Percentiles rank a stretch among this genome's conserved stretches.
These are phyloP conservation scores for Jatropha curcas DNA, from an alignment of 345 rosid species.

Conservation along the genomic window DNA sequence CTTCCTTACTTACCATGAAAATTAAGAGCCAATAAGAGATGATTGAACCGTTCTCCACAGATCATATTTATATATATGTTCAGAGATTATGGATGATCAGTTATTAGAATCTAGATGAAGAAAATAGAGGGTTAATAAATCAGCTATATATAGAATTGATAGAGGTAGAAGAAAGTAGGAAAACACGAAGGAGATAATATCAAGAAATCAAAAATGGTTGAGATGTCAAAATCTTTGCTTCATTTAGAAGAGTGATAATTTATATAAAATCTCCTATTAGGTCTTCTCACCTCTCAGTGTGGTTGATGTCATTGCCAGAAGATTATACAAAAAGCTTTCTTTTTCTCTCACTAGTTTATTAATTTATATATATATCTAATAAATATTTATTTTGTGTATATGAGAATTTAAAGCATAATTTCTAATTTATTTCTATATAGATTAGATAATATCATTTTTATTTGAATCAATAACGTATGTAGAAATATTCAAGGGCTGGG, in stretches of 20 bases:
- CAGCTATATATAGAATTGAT: background rate
- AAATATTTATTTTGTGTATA: too few relatives aligned
- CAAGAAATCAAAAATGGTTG: slow-evolving; percentile 44
- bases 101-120: too few relatives aligned
- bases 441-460: too few relatives aligned
- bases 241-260: slow-evolving; percentile 15
- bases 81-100: too few relatives aligned
- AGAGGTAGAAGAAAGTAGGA: slow-evolving; percentile 12
- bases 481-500: too few relatives aligned
- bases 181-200: background rate
- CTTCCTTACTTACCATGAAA: slow-evolving; percentile 15
- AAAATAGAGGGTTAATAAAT: too few relatives aligned
- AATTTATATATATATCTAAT: too few relatives aligned
- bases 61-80: slow-evolving; percentile 13
- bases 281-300: slow-evolving; percentile 26
- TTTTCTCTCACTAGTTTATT: too few relatives aligned
- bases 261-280: slow-evolving; percentile 17
- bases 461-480: too few relatives aligned
- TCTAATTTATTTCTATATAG: too few relatives aligned
- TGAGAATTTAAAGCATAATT: too few relatives aligned
- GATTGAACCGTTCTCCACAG: background rate
- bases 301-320: slow-evolving; percentile 37
- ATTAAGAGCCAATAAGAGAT: background rate
- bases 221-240: slow-evolving; percentile 54
- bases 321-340: background rate